These are phyloP conservation scores for Fusarium sp. DNA, from an alignment of 2,329 filamentous ascomycete species.

Conservation along the genomic window DNA sequence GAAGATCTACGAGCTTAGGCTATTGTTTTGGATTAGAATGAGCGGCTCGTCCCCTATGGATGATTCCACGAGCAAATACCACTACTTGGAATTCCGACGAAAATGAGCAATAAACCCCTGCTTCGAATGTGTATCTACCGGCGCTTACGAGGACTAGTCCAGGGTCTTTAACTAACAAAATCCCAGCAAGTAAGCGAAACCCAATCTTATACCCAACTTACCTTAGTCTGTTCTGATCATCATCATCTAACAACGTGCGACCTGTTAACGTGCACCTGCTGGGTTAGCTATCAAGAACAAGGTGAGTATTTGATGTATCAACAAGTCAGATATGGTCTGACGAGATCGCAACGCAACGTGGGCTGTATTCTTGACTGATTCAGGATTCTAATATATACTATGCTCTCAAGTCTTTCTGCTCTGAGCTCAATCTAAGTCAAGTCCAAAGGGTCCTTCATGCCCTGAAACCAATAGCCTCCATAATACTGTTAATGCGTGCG, in stretches of 20 bases:
- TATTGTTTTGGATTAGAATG: neutral
- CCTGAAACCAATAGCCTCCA: neutral
- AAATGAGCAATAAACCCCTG: neutral
- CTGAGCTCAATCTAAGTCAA: neutral
- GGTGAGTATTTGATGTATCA: neutral
- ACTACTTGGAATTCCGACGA: neutral
- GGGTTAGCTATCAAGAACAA: no score
- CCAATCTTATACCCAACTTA: neutral
- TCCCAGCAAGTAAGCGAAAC: neutral
- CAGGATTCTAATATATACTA: neutral
- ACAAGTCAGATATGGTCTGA: no score
- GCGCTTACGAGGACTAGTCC: neutral
- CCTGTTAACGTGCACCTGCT: neutral
- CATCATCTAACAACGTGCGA: neutral
- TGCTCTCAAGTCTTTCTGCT: neutral
- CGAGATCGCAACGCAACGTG: neutral
- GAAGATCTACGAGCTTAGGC: neutral
- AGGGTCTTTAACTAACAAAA: neutral
- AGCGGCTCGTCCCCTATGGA: neutral
- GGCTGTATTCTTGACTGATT: neutral
- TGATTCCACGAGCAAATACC: neutral
- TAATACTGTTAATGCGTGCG: neutral
- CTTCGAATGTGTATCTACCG: neutral
- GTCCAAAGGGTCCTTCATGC: neutral
- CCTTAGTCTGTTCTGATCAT: neutral